Conservation (phyloP, 441 rosid genomes). For the Macaranga tanarius region DNA sequence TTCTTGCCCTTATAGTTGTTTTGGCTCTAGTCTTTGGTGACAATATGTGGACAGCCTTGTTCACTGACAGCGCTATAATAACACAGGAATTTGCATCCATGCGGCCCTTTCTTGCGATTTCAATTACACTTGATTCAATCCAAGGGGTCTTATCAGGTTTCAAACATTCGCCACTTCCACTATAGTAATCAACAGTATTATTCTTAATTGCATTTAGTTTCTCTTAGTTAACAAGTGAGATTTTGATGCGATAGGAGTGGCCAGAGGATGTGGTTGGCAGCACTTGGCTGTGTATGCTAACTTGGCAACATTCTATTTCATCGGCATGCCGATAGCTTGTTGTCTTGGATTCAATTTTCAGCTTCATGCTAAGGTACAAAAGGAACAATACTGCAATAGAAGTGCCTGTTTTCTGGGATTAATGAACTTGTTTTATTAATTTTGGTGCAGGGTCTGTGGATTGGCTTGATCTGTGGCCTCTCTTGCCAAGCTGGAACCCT, state of each 20-base stretch:
- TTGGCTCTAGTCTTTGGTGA: conserved; percentile 54
- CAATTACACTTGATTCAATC: conserved; percentile 55
- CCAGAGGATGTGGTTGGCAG: conserved; percentile 76
- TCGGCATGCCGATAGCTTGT: conserved; percentile 53
- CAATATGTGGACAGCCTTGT: conserved; percentile 61
- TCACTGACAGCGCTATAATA: conserved; percentile 43
- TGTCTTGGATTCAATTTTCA: conserved; percentile 49
- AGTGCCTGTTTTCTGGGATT: conserved; percentile 21
- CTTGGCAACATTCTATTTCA: conserved; percentile 42
- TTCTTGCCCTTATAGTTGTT: conserved; percentile 43
- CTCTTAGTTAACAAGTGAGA: not conserved
- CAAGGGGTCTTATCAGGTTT: conserved; percentile 74
- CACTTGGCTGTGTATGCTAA: conserved; percentile 44
- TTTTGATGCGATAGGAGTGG: conserved; percentile 44
- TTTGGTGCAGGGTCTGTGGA: conserved; percentile 61
- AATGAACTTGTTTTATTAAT: conserved; percentile 33
- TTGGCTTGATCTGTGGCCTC: conserved; percentile 59
- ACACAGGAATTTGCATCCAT: conserved; percentile 46
- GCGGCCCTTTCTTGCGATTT: conserved; percentile 51
- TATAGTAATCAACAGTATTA: too few relatives aligned
- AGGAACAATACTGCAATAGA: too few relatives aligned
- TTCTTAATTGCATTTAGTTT: not conserved
- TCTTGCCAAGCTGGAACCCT: conserved; percentile 40
- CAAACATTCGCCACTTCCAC: not conserved
- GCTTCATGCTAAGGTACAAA: conserved; percentile 46